phyloP scores from a whole-genome alignment of 2,329 filamentous ascomycete genomes.

The Ophiostoma tasmaniense region DNA sequence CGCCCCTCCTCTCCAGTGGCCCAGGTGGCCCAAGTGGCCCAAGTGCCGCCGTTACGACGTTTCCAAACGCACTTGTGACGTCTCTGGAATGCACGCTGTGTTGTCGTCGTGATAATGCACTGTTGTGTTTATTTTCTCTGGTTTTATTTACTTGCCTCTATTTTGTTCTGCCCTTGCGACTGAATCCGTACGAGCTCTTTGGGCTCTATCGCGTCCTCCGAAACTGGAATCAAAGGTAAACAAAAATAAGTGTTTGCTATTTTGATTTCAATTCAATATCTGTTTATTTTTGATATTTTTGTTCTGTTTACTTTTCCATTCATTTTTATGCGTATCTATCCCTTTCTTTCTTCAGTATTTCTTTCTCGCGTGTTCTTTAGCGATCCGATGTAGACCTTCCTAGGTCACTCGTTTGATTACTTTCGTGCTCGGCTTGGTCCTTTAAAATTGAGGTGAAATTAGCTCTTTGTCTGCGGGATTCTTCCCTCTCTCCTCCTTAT shows the following conservation, averaged over 20 bases:
- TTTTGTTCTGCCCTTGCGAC: neutral
- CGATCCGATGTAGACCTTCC: neutral
- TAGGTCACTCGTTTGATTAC: neutral
- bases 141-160: neutral
- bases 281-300: neutral
- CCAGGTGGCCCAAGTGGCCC: neutral
- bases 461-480: neutral
- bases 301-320: neutral
- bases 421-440: neutral
- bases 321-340: no score
- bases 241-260: neutral
- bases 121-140: constrained; percentile 1
- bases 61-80: constrained; percentile 4
- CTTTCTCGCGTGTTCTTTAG: neutral
- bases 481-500: neutral
- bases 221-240: neutral
- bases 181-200: neutral
- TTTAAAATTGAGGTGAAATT: neutral
- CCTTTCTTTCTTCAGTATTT: neutral
- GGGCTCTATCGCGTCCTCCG: neutral
- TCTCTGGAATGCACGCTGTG: constrained; percentile 3
- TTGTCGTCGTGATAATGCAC: neutral
- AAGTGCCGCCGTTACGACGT: neutral
- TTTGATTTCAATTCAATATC: neutral
- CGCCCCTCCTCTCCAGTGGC: constrained; percentile 1